Evolutionary conservation across 2,329 filamentous ascomycete genomes (phyloP).

Genomic region (Aspergillus piperis): DNA sequence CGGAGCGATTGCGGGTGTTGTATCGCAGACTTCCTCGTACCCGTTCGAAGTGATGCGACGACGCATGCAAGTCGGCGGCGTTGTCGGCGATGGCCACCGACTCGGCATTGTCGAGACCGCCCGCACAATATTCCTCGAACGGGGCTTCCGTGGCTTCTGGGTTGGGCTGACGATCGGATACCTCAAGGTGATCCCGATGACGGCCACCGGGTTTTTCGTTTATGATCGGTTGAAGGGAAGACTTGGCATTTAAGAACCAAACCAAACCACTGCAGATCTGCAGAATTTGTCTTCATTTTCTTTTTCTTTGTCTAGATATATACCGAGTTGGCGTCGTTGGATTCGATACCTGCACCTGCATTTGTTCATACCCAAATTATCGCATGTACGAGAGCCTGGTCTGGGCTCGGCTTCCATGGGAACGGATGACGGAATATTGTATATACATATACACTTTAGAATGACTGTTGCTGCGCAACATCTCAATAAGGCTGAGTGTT

Average conservation of each 20-base stretch:
- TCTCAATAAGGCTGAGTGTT: neutral
- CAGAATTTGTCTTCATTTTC: conserved; percentile 3
- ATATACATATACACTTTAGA: conserved; percentile 13
- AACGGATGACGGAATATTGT: conserved; percentile 10
- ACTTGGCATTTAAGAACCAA: conserved; percentile 60
- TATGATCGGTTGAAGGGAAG: conserved; percentile 66
- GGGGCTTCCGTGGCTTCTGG: conserved; percentile 80
- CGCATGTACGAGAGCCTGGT: conserved; percentile 16
- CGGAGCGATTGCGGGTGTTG: conserved; percentile 81
- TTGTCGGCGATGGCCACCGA: conserved; percentile 83
- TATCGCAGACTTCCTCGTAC: conserved; percentile 90
- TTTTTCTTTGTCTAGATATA: neutral
- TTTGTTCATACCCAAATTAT: conserved; percentile 23
- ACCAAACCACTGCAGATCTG: conserved; percentile 1
- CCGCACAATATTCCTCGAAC: conserved; percentile 71
- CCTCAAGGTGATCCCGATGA: conserved; percentile 89
- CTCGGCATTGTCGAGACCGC: conserved; percentile 79
- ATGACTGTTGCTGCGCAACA: neutral
- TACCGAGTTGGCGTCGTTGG: conserved; percentile 7
- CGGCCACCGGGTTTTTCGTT: conserved; percentile 69
- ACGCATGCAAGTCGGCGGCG: conserved; percentile 94
- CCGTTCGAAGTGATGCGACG: conserved; percentile 89
- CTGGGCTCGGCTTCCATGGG: neutral
- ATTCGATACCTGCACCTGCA: conserved; percentile 18
- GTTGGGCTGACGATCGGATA: conserved; percentile 94